Evolutionary conservation across 495 filamentous ascomycete genomes (phyloP), one percentile per base, ranked within the genome.

Genomic region (Rhizodiscina lignyota): DNA sequence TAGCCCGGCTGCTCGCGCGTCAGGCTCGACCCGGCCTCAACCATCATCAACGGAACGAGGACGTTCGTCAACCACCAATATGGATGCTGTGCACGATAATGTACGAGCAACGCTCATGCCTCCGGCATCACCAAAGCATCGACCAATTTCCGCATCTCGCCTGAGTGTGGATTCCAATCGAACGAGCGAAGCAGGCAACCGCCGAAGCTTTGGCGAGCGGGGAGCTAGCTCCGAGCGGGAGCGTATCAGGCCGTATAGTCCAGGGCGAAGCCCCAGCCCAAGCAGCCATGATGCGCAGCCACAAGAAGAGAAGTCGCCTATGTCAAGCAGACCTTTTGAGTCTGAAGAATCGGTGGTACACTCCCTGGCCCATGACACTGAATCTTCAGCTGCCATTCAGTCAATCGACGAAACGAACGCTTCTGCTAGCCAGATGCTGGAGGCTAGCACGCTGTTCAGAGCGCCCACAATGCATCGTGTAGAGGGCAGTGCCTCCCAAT

Each of bases 351-450:
- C 83, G 2, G 79, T 77, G 33, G 70, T 75, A 1, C 75, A 78
- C 43, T 85, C 80, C 12, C 51, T 80, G 6, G 82, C 79, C 30
- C 64, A 54, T 26, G 75, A 74, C 5, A 78, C 70, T 17, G 68
- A 76, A 26, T 83, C 81, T 13, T 78, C 75, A 11, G 62, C 70
- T 10, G 60, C 76, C 12, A 60, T 72, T 8, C 74, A 81, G n/a
- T 79, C 74, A 3, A 73, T 73, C 48, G 78, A 83, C 28, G 79
- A 84, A 26, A 81, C 67, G 4, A 66, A 64, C 30, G 72, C 70
- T 28, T 89, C 87, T 26, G 86, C 80, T 6, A 94, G 89, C 53
- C 82, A 91, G 51, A 94, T 96, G 12, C 60, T 97, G 10, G 68
- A 70, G 30, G 70, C 79, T 17, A 92, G 83, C 41, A 83, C 89